Percentiles rank a stretch among this genome's conserved stretches.
phyloP scores from a whole-genome alignment of 1,139 yeast species.

The Yamadazyma oceani region DNA sequence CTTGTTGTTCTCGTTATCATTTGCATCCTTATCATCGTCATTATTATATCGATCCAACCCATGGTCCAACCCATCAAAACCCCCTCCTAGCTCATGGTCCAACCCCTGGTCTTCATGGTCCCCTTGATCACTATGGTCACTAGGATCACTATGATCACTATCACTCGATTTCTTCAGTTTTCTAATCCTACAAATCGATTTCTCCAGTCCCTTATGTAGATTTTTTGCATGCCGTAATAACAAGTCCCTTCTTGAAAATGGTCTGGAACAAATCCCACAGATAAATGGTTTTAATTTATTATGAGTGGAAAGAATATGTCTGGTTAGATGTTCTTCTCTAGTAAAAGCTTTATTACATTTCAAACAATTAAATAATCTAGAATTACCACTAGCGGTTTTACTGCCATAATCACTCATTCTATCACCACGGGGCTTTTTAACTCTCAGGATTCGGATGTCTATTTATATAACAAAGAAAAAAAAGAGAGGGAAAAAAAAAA shows the following conservation, averaged over 20 bases:
- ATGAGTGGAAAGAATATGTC: conserved; percentile 47
- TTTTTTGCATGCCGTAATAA: conserved; percentile 92
- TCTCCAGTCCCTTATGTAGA: conserved; percentile 69
- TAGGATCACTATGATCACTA: conserved; percentile 1
- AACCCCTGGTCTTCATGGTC: neutral
- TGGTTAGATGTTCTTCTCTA: conserved; percentile 47
- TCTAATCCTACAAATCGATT: conserved; percentile 46
- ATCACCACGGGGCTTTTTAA: neutral
- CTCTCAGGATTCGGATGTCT: too few relatives aligned
- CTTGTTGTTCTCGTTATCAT: conserved; percentile 28
- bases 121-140: neutral
- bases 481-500: neutral
- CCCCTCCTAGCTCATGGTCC: too few relatives aligned
- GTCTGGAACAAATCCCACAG: conserved; percentile 93
- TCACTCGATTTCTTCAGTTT: conserved; percentile 22
- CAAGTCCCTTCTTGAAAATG: conserved; percentile 89
- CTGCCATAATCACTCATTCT: conserved; percentile 36
- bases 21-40: conserved; percentile 2
- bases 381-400: conserved; percentile 46
- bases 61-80: neutral
- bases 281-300: conserved; percentile 55
- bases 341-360: conserved; percentile 49
- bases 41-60: conserved; percentile 1
- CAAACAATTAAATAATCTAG: conserved; percentile 43
- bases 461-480: neutral